Evolutionary conservation across 176 grass and related monocot species (phyloP).

Genomic region (Carex cristatella): DNA sequence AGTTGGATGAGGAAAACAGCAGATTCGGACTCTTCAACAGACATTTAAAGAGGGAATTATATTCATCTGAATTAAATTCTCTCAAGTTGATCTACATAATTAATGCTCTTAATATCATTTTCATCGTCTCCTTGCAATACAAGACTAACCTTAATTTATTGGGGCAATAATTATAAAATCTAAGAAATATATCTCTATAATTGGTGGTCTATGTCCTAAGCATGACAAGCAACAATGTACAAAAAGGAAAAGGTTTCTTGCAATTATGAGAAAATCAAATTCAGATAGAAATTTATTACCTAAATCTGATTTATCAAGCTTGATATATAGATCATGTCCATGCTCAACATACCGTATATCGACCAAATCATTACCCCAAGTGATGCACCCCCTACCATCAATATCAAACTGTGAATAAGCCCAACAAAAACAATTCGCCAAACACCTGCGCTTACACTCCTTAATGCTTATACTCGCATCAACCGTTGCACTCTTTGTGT

Average conservation of each 20-base stretch:
- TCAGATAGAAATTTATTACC: neutral
- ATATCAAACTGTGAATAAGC: slow-evolving; percentile 19
- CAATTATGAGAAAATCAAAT: neutral
- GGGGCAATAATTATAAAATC: neutral
- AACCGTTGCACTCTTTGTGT: slow-evolving; percentile 26
- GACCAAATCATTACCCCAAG: slow-evolving; percentile 39
- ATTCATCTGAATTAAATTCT: neutral
- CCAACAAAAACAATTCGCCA: neutral
- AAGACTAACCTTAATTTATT: neutral
- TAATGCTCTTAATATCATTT: neutral
- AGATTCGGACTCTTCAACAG: neutral
- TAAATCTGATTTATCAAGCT: slow-evolving; percentile 4
- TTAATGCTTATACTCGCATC: neutral
- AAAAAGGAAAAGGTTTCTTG: neutral
- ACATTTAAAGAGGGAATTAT: neutral
- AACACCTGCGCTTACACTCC: slow-evolving; percentile 13
- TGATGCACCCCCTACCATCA: slow-evolving; percentile 45
- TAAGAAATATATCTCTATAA: neutral
- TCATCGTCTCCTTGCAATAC: neutral
- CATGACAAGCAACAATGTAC: neutral
- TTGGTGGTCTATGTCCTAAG: neutral
- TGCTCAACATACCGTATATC: slow-evolving; percentile 16
- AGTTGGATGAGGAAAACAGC: too few relatives aligned
- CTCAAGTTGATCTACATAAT: neutral
- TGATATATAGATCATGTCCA: neutral